These are phyloP conservation scores for Fusarium pseudoanthophilum DNA, from an alignment of 2,329 filamentous ascomycete species.

Conservation along the genomic window DNA sequence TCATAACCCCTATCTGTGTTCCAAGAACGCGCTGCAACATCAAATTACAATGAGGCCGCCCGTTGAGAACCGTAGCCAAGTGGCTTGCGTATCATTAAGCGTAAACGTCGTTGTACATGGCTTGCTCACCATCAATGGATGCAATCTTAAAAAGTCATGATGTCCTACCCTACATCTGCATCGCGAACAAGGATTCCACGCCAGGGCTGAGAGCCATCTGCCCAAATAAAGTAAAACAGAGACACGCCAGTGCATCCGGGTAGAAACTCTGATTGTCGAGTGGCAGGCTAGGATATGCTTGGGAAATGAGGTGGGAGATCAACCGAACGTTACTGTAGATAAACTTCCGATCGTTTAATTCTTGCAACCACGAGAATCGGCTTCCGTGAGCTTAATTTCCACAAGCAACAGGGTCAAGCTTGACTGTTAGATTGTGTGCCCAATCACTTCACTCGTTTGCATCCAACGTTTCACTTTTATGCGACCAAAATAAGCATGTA, in stretches of 20 bases:
- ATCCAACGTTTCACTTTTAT: not conserved
- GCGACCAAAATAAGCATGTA: not conserved
- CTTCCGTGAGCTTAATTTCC: not conserved
- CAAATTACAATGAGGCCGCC: not conserved
- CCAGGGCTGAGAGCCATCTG: not conserved
- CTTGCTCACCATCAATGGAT: not conserved
- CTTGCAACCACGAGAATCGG: not conserved
- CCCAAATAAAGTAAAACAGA: not conserved
- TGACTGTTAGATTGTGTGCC: not conserved
- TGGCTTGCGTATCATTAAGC: not conserved
- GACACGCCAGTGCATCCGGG: not conserved
- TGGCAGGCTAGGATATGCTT: slow-evolving; percentile 1
- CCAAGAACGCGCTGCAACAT: too few species aligned
- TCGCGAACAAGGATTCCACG: not conserved
- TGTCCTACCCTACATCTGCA: slow-evolving; percentile 10
- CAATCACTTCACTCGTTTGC: slow-evolving; percentile 3
- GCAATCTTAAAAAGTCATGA: not conserved
- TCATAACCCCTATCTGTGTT: rapidly evolving
- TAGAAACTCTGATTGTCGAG: not conserved
- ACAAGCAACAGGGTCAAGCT: not conserved
- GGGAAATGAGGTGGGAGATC: not conserved
- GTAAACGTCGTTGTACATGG: not conserved
- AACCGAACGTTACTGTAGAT: not conserved
- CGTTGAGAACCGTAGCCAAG: not conserved
- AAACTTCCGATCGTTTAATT: slow-evolving; percentile 2